phyloP scores from a whole-genome alignment of 2,329 filamentous ascomycete species.

The Trichoderma breve region DNA sequence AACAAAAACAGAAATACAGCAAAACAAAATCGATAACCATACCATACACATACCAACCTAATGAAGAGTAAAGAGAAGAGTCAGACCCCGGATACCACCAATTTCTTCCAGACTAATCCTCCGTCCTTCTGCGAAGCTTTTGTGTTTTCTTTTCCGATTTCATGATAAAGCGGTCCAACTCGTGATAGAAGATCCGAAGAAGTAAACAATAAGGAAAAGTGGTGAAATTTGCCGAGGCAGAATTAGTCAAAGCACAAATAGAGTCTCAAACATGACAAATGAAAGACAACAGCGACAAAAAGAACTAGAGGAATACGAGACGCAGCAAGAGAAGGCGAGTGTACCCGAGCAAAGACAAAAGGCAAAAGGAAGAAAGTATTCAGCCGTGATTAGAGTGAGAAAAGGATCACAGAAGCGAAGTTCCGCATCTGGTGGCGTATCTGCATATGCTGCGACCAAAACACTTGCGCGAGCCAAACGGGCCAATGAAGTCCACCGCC shows the following conservation, averaged over 20 bases:
- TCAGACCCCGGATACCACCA: neutral
- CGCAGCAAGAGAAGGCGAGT: neutral
- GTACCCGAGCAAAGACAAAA: neutral
- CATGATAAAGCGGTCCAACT: neutral
- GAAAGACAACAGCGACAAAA: neutral
- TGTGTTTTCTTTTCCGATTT: neutral
- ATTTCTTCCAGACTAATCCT: neutral
- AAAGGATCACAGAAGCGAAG: neutral
- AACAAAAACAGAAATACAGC: neutral
- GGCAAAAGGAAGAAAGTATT: neutral
- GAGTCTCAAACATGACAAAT: neutral
- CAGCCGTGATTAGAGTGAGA: neutral
- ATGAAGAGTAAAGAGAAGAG: neutral
- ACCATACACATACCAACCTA: neutral
- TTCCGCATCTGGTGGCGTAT: neutral
- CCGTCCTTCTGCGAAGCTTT: neutral
- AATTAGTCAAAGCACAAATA: neutral
- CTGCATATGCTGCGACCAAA: neutral
- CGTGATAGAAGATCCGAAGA: neutral
- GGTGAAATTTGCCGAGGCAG: neutral
- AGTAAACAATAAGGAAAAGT: neutral
- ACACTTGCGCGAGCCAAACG: neutral
- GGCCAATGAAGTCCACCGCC: neutral
- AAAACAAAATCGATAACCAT: neutral
- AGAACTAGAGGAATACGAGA: neutral